A percentile compares a stretch with the other conserved stretches of the same genome.
phyloP scores from a whole-genome alignment of 495 filamentous ascomycete genomes.

The Talaromyces adpressus region DNA sequence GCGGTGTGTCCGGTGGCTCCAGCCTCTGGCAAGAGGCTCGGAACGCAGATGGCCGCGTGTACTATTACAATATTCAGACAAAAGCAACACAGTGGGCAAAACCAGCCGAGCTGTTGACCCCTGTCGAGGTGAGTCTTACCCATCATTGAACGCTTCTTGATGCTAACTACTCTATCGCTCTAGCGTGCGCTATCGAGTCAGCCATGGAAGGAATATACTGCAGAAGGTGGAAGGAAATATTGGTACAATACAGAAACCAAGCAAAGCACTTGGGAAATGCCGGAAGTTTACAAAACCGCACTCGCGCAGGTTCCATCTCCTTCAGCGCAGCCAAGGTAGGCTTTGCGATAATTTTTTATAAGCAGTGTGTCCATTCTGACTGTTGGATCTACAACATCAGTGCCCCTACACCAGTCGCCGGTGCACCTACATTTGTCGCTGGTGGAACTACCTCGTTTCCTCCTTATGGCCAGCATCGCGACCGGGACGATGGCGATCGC shows the following conservation, averaged over 20 bases:
- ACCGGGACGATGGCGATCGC: conserved; percentile 51
- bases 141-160: conserved; percentile 6
- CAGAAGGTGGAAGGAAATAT: conserved; percentile 81
- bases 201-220: conserved; percentile 90
- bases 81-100: conserved; percentile 93
- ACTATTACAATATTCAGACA: conserved; percentile 86
- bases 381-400: conserved; percentile 8
- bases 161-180: conserved; percentile 6
- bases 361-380: neutral
- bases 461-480: conserved; percentile 33
- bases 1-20: conserved; percentile 45
- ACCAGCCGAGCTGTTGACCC: conserved; percentile 81
- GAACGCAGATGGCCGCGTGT: conserved; percentile 76
- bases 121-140: conserved; percentile 61
- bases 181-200: conserved; percentile 76
- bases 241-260: conserved; percentile 91
- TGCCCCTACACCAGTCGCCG: conserved; percentile 9
- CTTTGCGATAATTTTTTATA: neutral
- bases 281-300: conserved; percentile 70
- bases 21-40: conserved; percentile 76
- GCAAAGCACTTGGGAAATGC: conserved; percentile 92
- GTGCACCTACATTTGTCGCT: conserved; percentile 58
- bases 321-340: conserved; percentile 54
- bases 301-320: conserved; percentile 49
- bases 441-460: conserved; percentile 52